Evolutionary conservation across 1,139 yeast species (phyloP), one percentile per base, ranked within the genome.

Genomic region (Lodderomyces beijingensis): DNA sequence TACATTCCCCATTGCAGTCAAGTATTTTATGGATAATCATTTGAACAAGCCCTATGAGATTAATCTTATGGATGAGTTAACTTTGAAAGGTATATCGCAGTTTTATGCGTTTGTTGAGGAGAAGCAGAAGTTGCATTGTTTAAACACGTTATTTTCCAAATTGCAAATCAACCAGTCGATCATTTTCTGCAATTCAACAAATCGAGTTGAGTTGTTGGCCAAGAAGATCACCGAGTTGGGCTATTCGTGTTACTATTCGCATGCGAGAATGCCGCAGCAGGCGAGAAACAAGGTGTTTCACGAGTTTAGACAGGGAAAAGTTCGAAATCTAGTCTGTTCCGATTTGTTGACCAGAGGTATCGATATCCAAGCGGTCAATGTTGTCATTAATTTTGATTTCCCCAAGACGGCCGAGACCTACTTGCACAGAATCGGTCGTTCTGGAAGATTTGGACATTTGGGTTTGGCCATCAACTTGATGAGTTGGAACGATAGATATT

Each of bases 221-320:
- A 87, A 88, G 55, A 91, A 91, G 56, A 91, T 91, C 52, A 89
- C 97, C 20, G 98, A 91, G 55, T 73, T 93, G 42, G 97, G 96
- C 35, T 91, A 83, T 59, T 91, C 98, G 4, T 91, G 98, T 70
- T 91, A 83, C 63, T 93, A 87, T 59, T 86, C 96, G 16, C 98
- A 91, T 58, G 97, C 98, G 8, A 85, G 81, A 59, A 93, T 91
- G 98, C 91, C 95, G 24, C 98, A 93, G 66, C 83, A 83, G 42
- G 95, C 94, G 37, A 85, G 98, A 74, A 93, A 91, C 67, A 86
- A 89, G 59, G 98, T 91, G 9, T 93, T 91, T 75, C 98, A 91
- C 57, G 98, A 91, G 58, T 93, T 91, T 62, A 85, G 98, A 72
- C 95, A 88, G 61, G 98, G 98, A 34, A 89, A 87, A 58, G 96